Conservation (phyloP, 2,329 filamentous ascomycete species). For the Claviceps quebecensis region DNA sequence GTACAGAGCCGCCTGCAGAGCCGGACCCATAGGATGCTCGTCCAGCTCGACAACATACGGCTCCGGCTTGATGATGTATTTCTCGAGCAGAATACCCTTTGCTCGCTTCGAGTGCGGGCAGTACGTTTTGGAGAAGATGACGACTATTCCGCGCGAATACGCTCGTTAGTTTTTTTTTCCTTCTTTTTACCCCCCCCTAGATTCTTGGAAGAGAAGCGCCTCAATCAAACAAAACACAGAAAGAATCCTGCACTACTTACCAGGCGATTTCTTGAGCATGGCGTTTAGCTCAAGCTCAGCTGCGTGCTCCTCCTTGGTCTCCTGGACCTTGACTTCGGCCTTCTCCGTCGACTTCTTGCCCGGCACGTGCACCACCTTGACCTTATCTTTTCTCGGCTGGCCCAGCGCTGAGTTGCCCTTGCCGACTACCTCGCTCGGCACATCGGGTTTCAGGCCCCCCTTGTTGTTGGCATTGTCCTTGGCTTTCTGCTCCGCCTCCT, state of each 20-base stretch:
- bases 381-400: slow-evolving; percentile 24
- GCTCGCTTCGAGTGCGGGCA: slow-evolving; percentile 78
- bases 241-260: slow-evolving; percentile 33
- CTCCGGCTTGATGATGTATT: slow-evolving; percentile 68
- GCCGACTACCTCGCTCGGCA: slow-evolving; percentile 42
- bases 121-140: slow-evolving; percentile 92
- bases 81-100: slow-evolving; percentile 70
- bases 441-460: slow-evolving; percentile 36
- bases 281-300: slow-evolving; percentile 58
- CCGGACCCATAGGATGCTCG: slow-evolving; percentile 56
- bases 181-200: no score
- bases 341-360: slow-evolving; percentile 2
- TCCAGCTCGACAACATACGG: slow-evolving; percentile 90
- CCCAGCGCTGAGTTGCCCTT: slow-evolving; percentile 43
- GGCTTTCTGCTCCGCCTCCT: slow-evolving; percentile 53
- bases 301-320: slow-evolving; percentile 45
- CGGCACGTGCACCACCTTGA: slow-evolving; percentile 8
- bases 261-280: slow-evolving; percentile 73
- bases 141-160: slow-evolving; percentile 40
- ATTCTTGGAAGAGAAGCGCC: no score
- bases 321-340: slow-evolving; percentile 18
- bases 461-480: slow-evolving; percentile 42
- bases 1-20: slow-evolving; percentile 57
- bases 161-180: no score
- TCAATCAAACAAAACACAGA: background rate